Percentiles rank a stretch among this genome's conserved stretches.
phyloP scores from a whole-genome alignment of 2,329 filamentous ascomycete species.

The Botrytis medusae region DNA sequence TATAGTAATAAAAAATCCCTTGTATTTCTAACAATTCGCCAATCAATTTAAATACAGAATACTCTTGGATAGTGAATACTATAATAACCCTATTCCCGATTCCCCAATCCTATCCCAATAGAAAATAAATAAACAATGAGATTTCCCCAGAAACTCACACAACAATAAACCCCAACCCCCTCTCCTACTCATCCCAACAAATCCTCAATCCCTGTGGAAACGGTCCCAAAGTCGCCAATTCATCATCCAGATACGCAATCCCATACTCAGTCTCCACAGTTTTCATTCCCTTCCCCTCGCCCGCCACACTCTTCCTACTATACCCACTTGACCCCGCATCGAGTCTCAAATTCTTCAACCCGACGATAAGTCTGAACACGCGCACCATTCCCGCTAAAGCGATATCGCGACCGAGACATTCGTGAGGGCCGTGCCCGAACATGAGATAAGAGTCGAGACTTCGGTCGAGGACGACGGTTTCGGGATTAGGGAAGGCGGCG shows the following conservation, averaged over 20 bases:
- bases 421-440: constrained; percentile 61
- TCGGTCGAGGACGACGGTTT: constrained; percentile 60
- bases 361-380: constrained; percentile 36
- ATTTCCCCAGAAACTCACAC: not conserved
- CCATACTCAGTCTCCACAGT: constrained; percentile 24
- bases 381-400: constrained; percentile 61
- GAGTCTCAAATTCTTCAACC: constrained; percentile 29
- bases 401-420: constrained; percentile 62
- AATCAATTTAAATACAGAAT: not conserved
- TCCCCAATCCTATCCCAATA: not conserved
- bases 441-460: constrained; percentile 63
- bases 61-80: not conserved
- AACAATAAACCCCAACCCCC: not conserved
- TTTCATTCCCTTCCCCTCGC: constrained; percentile 31
- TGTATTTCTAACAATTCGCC: not conserved
- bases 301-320: constrained; percentile 40
- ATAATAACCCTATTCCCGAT: not conserved
- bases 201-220: constrained; percentile 45
- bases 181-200: constrained; percentile 33
- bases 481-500: constrained; percentile 58
- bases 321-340: constrained; percentile 40
- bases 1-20: not conserved
- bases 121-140: not conserved
- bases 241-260: constrained; percentile 62
- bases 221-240: constrained; percentile 58